A percentile compares a stretch with the other conserved stretches of the same genome.
Evolutionary conservation across 108 stramenopile genomes (phyloP).

Genomic region (Stephanodiscus minutulus): DNA sequence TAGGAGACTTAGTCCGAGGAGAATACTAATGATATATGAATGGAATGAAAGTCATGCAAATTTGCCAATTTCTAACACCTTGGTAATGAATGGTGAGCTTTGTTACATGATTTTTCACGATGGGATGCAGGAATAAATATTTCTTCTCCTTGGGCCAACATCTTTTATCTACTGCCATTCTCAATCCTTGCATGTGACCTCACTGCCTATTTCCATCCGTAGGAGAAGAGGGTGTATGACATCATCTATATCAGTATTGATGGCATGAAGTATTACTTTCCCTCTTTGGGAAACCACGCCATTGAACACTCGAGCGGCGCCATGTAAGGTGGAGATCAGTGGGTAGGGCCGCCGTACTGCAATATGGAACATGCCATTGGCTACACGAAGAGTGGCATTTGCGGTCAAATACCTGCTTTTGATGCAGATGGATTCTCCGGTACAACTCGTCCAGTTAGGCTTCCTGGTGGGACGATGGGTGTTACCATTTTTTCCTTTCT

Average conservation of each 20-base stretch:
- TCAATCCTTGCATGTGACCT: background rate
- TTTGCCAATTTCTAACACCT: conserved; percentile 37
- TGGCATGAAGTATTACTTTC: conserved; percentile 47
- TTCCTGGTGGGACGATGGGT: conserved; percentile 49
- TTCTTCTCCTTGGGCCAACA: background rate
- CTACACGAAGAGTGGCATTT: conserved; percentile 39
- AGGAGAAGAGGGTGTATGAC: conserved; percentile 43
- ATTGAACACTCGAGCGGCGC: conserved; percentile 50
- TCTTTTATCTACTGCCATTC: too few species aligned
- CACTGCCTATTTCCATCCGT: conserved; percentile 52
- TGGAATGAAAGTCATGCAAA: conserved; percentile 1
- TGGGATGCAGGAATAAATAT: too few species aligned
- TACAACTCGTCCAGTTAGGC: conserved; percentile 50
- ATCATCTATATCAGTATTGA: conserved; percentile 45
- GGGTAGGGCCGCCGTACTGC: conserved; percentile 49
- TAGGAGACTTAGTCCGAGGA: too few species aligned
- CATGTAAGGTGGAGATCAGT: conserved; percentile 50
- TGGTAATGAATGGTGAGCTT: conserved; percentile 51
- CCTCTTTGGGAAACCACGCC: conserved; percentile 49
- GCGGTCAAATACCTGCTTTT: conserved; percentile 45
- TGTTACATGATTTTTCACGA: background rate
- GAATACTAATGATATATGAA: too few species aligned
- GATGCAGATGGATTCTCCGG: conserved; percentile 33
- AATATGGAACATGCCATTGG: conserved; percentile 48
- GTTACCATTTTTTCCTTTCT: conserved; percentile 49